Evolutionary conservation across 257 asterid species (phyloP).

Genomic region (Salvia splendens): DNA sequence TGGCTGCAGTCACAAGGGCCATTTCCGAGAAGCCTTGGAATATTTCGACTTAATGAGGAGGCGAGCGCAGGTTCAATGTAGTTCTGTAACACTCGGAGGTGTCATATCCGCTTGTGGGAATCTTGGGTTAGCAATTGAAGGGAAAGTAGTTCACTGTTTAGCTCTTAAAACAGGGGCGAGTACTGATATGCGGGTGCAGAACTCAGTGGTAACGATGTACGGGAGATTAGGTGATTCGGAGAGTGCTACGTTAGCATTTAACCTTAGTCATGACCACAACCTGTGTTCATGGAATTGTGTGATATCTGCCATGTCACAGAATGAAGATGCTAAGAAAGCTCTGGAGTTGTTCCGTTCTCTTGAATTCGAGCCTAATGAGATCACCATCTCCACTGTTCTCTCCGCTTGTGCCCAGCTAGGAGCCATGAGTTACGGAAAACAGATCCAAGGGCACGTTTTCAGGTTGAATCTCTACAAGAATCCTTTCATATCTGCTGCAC

Average conservation of each 20-base stretch:
- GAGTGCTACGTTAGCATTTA: conserved; percentile 58
- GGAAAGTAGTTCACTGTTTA: conserved; percentile 51
- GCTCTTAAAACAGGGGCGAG: conserved; percentile 49
- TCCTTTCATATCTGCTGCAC: conserved; percentile 55
- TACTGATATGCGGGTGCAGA: conserved; percentile 50
- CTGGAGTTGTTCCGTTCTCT: conserved; percentile 49
- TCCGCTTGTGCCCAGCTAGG: conserved; percentile 69
- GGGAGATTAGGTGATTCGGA: conserved; percentile 59
- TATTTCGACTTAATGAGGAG: conserved; percentile 59
- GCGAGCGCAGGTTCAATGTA: conserved; percentile 36
- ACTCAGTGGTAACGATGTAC: conserved; percentile 66
- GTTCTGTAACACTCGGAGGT: conserved; percentile 51
- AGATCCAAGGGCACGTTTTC: conserved; percentile 60
- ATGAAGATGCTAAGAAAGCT: conserved; percentile 62
- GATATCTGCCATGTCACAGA: conserved; percentile 60
- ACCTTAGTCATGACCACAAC: conserved; percentile 44
- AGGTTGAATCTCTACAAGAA: conserved; percentile 42
- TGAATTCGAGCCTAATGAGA: conserved; percentile 63
- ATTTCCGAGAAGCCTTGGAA: conserved; percentile 50
- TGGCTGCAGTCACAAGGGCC: conserved; percentile 58
- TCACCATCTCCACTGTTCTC: conserved; percentile 60
- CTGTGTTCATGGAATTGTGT: conserved; percentile 73
- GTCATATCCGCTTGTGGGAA: conserved; percentile 59
- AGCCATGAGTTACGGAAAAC: conserved; percentile 49
- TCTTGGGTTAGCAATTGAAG: conserved; percentile 48